Base-by-base conservation (phyloP, 345 rosid genomes). In the Euphorbia lathyris region DNA sequence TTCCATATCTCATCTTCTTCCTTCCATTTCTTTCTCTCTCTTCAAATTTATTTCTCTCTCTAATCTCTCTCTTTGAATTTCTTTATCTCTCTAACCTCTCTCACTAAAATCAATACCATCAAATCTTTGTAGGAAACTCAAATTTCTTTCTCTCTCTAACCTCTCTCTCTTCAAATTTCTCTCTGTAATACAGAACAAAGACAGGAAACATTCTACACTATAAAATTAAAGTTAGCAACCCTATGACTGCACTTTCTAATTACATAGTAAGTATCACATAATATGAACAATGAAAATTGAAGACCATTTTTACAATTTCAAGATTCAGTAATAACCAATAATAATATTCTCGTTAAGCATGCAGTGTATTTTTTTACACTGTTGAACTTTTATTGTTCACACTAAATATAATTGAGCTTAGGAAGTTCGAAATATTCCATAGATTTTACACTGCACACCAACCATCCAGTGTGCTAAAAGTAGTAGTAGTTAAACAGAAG, bases 201-300 rank as follows among this genome's bases (percentile, higher is more conserved):
- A 67, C 53, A 40, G 10, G 55, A 22, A 55, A 52, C 45, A 48
- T 57, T 32, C 74, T 17, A 38, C 38, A 58, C 48, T 27, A 64
- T n/a, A 12, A 64, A n/a, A 32, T 1, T 8, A 11, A 8, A 45
- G 38, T 23, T 16, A 62, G 59, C 58, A 17, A 65, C 22, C 45
- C 42, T 22, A 34, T 32, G 14, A 6, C 40, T 29, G 42, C 29
- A 58, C 38, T 29, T 16, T 50, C 52, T 43, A 9, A 20, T 27
- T 19, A 55, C 17, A 25, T 40, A 25, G 53, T 27, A 36, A 26
- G 25, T 63, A 61, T 36, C 47, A 58, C 40, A 25, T 50, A 23
- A 17, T 32, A 58, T 42, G 29, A 63, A 42, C 10, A 63, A 12
- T 12, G 26, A 42, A 63, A 7, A 38, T 42, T 42, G 52, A 63